Conservation (phyloP, 192 early-diverging fungal species). For the Umbelopsis vinacea region DNA sequence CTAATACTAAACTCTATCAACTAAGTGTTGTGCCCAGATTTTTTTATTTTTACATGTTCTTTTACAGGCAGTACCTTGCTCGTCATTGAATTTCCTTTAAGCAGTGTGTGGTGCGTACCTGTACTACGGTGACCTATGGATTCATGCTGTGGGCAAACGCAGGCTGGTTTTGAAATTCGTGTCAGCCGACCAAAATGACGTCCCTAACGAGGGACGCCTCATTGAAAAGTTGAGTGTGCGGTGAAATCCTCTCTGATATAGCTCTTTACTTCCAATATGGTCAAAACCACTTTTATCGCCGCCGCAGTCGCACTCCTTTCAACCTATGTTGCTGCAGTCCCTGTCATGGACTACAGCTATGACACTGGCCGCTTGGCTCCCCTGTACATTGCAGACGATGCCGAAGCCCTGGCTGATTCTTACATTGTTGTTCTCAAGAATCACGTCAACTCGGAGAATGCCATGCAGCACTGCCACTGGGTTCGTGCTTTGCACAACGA, state of each 20-base stretch:
- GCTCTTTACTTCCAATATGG: constrained; percentile 13
- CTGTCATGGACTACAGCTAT: neutral
- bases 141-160: neutral
- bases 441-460: constrained; percentile 30
- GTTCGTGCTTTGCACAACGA: constrained; percentile 31
- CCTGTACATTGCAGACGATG: constrained; percentile 59
- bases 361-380: constrained; percentile 51
- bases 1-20: neutral
- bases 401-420: constrained; percentile 69
- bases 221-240: neutral
- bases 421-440: constrained; percentile 83
- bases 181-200: constrained; percentile 4
- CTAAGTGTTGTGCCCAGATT: no score
- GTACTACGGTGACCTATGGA: no score
- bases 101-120: no score
- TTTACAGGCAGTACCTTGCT: no score
- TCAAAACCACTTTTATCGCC: constrained; percentile 23
- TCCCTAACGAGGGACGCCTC: constrained; percentile 1
- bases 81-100: no score
- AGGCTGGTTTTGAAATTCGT: constrained; percentile 18
- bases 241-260: neutral
- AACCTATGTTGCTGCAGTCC: constrained; percentile 4
- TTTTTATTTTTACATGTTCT: no score
- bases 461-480: constrained; percentile 39
- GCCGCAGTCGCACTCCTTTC: constrained; percentile 5